Base-by-base conservation (phyloP, 208 protist species). In the Borovskyia barvae region DNA sequence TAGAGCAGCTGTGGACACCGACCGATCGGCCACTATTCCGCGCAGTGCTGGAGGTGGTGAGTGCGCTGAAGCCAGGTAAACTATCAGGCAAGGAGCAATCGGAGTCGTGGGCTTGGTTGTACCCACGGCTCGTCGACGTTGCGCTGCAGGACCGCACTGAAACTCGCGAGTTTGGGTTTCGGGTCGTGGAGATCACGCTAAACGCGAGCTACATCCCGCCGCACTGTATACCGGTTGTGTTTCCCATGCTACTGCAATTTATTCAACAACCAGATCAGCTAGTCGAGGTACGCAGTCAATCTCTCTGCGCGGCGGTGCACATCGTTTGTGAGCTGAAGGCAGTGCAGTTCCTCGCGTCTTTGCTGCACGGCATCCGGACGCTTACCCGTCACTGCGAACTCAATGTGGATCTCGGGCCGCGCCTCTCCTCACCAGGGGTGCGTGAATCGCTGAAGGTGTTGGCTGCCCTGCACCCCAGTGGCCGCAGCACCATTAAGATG, bases 51-150 rank as follows among this genome's bases (percentile, higher is more conserved):
- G 85, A 93, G 54, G 82, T 93, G 45, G 90, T 96, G 28, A 86
- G 81, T 41, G 85, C 90, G 42, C 69, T 96, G 36, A 92, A 91
- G 74, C 90, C 90, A 11, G 90, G 90, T 22, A 94, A 90, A 72
- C 72, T 96, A 11, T 93, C 90, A 11, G 83, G 66, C 25, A 93
- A 96, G 62, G 90, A 96, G 75, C 90, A 96, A 59, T 82, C 77
- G 5, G 86, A 96, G 59, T 80, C 80, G 25, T 96, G 90, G 90
- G 85, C 86, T 55, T 96, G 90, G 87, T 66, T 96, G 32, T 96
- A 96, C 58, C 90, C 90, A 20, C 75, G 90, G 8, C 85, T 96
- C 37, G 82, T 92, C 28, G 90, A 96, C 67, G 90, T 92, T 41
- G 90, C 87, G 14, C 60, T 96, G 35, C 90, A 93, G 56, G 90